A percentile compares a stretch with the other conserved stretches of the same genome.
Conservation (phyloP, 495 filamentous ascomycete species). For the Neurospora tetraspora region DNA sequence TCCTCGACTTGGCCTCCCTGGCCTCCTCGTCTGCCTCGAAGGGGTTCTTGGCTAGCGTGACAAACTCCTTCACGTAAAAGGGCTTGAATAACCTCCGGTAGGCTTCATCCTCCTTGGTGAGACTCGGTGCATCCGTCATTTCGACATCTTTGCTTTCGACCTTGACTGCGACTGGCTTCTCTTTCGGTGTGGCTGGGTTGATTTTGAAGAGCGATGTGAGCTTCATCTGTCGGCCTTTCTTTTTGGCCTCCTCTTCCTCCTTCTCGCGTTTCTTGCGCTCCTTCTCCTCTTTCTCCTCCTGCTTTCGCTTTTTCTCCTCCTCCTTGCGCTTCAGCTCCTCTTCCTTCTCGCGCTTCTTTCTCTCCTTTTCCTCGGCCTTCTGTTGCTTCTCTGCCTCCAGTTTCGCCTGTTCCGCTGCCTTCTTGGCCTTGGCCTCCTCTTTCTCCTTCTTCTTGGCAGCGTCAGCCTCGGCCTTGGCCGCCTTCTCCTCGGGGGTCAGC, state of each 20-base stretch:
- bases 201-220: conserved; percentile 43
- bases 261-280: conserved; percentile 54
- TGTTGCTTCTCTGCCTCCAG: conserved; percentile 30
- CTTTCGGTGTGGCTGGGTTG: conserved; percentile 36
- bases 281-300: conserved; percentile 48
- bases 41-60: conserved; percentile 44
- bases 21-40: conserved; percentile 48
- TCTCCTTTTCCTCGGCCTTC: conserved; percentile 31
- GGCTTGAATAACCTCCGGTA: conserved; percentile 68
- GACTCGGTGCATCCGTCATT: conserved; percentile 11
- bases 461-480: conserved; percentile 28
- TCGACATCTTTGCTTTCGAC: conserved; percentile 5
- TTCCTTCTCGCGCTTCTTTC: conserved; percentile 34
- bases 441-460: conserved; percentile 37
- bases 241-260: conserved; percentile 56
- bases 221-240: conserved; percentile 41
- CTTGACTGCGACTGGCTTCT: conserved; percentile 14
- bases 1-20: conserved; percentile 38
- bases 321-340: conserved; percentile 32
- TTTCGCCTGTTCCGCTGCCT: conserved; percentile 15
- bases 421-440: conserved; percentile 24
- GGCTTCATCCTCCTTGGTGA: conserved; percentile 34
- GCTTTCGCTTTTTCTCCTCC: conserved; percentile 37
- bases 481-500: conserved; percentile 42
- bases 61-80: conserved; percentile 64